Evolutionary conservation across 2,329 filamentous ascomycete species (phyloP).

Genomic region (Fonsecaea pedrosoi): DNA sequence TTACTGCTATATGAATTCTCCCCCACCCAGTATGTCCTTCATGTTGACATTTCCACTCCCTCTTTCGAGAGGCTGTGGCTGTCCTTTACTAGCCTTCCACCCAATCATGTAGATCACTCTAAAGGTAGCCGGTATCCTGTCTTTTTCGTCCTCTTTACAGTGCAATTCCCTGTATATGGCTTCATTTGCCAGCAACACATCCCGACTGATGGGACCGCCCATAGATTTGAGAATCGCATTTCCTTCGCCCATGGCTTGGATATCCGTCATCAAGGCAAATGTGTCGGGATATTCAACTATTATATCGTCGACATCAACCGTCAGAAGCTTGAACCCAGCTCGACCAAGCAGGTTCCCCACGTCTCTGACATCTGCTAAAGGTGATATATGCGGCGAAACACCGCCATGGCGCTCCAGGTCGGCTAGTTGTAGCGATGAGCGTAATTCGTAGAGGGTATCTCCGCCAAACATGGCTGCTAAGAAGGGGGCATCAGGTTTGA

Average conservation of each 20-base stretch:
- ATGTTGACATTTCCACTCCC: constrained; percentile 88
- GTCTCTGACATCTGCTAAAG: constrained; percentile 88
- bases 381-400: constrained; percentile 87
- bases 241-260: constrained; percentile 95
- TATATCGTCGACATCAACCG: constrained; percentile 96
- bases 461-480: constrained; percentile 96
- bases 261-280: constrained; percentile 88
- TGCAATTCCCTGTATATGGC: constrained; percentile 88
- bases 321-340: constrained; percentile 93
- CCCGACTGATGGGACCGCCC: constrained; percentile 78
- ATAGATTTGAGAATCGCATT: constrained; percentile 77
- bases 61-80: constrained; percentile 78
- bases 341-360: constrained; percentile 84
- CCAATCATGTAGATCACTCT: constrained; percentile 98
- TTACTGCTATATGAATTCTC: constrained; percentile 43
- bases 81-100: constrained; percentile 84
- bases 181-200: constrained; percentile 85
- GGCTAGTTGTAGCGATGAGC: constrained; percentile 89
- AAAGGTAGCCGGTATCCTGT: constrained; percentile 82
- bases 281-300: constrained; percentile 91
- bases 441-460: constrained; percentile 90
- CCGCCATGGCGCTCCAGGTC: constrained; percentile 91
- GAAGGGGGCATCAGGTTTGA: constrained; percentile 91
- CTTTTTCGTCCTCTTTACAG: constrained; percentile 66
- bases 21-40: constrained; percentile 74